Evolutionary conservation across 2,329 filamentous ascomycete species (phyloP).

Genomic region (Colletotrichum melonis): DNA sequence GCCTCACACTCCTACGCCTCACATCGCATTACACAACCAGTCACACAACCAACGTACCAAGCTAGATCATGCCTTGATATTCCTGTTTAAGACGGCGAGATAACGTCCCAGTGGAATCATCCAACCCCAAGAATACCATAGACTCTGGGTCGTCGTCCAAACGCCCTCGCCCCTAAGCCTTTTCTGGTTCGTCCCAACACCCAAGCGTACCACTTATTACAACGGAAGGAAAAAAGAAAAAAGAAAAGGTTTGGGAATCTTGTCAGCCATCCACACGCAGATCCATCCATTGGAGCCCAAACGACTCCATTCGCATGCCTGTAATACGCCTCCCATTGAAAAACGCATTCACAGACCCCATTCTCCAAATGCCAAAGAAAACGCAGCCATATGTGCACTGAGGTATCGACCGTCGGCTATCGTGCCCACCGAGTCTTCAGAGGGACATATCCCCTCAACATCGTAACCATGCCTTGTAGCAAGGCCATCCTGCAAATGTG

Average conservation of each 20-base stretch:
- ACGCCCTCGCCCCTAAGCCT: not conserved
- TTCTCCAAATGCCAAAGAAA: constrained; percentile 30
- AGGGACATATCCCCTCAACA: constrained; percentile 1
- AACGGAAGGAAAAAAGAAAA: constrained; percentile 4
- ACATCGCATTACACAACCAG: no score
- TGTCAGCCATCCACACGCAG: constrained; percentile 9
- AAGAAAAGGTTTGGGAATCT: constrained; percentile 15
- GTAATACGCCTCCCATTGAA: constrained; percentile 22
- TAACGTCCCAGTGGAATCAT: not conserved
- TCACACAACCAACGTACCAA: not conserved
- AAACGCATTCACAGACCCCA: not conserved
- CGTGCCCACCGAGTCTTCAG: constrained; percentile 3
- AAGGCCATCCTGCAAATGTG: constrained; percentile 17
- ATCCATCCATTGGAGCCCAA: constrained; percentile 21
- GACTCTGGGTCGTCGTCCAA: not conserved
- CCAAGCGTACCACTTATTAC: constrained; percentile 8
- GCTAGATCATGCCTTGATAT: constrained; percentile 1
- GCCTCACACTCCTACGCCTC: not conserved
- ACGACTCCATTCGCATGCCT: constrained; percentile 31
- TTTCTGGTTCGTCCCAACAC: not conserved
- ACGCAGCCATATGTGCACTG: constrained; percentile 29
- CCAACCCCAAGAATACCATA: constrained; percentile 9
- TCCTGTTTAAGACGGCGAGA: not conserved
- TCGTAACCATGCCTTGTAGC: not conserved
- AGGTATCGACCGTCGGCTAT: constrained; percentile 18